These are phyloP conservation scores for Diaporthe amygdali DNA, from an alignment of 2,329 filamentous ascomycete species.

Conservation along the genomic window DNA sequence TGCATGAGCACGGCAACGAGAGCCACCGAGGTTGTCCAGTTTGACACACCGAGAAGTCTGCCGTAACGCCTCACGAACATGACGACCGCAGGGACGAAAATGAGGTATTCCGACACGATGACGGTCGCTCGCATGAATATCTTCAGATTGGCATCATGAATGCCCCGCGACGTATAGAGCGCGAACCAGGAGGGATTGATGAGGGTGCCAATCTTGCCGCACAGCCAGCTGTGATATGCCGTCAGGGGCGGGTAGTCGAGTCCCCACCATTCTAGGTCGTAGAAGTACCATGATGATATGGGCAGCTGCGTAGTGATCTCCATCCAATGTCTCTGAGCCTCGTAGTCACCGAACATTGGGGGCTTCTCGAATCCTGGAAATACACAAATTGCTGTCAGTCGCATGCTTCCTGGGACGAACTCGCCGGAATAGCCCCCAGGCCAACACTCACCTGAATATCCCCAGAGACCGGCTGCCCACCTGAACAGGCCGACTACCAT, in stretches of 20 bases:
- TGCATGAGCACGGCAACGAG: constrained; percentile 92
- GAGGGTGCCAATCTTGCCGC: constrained; percentile 81
- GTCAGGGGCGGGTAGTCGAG: constrained; percentile 97
- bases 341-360: constrained; percentile 96
- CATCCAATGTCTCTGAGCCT: constrained; percentile 99
- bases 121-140: constrained; percentile 96
- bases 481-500: constrained; percentile 92
- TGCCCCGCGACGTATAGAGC: constrained; percentile 80
- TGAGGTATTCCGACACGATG: constrained; percentile 86
- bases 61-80: constrained; percentile 86
- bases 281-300: constrained; percentile 95
- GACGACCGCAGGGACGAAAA: constrained; percentile 84
- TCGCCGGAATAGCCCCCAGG: constrained; percentile 20
- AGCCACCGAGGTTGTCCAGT: constrained; percentile 84
- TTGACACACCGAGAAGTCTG: constrained; percentile 75
- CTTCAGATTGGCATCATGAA: constrained; percentile 81
- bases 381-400: constrained; percentile 19
- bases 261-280: constrained; percentile 97
- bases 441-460: constrained; percentile 78
- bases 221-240: constrained; percentile 96
- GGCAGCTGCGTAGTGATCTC: constrained; percentile 90
- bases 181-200: constrained; percentile 89
- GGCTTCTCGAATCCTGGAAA: constrained; percentile 75
- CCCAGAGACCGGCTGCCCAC: constrained; percentile 92
- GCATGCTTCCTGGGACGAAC: background rate